Evolutionary conservation across 176 grass and related monocot genomes (phyloP).

Genomic region (Pontederia paniculata): DNA sequence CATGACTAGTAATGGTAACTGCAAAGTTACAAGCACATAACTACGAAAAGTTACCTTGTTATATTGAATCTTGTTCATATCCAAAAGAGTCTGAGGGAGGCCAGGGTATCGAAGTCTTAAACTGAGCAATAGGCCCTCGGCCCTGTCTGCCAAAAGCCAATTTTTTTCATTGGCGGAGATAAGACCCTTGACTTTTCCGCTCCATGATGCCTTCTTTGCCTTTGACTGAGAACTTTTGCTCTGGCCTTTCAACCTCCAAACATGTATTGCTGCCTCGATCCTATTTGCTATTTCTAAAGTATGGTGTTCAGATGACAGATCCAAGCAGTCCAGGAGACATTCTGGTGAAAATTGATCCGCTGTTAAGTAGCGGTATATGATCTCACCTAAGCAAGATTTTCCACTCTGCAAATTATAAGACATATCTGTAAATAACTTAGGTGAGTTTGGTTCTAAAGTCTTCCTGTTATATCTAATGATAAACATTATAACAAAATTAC

Average conservation of each 20-base stretch:
- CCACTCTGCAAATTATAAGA: constrained; percentile 55
- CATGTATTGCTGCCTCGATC: constrained; percentile 87
- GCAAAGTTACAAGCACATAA: not conserved
- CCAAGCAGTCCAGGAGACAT: constrained; percentile 82
- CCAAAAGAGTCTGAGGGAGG: constrained; percentile 73
- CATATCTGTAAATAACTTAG: not conserved
- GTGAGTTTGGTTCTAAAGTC: not conserved
- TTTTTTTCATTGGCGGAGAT: constrained; percentile 52
- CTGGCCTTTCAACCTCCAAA: constrained; percentile 75
- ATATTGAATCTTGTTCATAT: constrained; percentile 99
- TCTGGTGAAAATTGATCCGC: constrained; percentile 92
- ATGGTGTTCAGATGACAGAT: constrained; percentile 89
- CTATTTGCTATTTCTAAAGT: constrained; percentile 84
- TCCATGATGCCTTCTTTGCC: constrained; percentile 69
- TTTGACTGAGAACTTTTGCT: constrained; percentile 50
- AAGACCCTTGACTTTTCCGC: constrained; percentile 82
- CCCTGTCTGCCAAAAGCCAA: constrained; percentile 54
- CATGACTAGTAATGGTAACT: too few relatives aligned
- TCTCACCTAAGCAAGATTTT: constrained; percentile 84
- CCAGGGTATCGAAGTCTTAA: constrained; percentile 74
- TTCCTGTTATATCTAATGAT: not conserved
- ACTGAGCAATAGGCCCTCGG: constrained; percentile 74
- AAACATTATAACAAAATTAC: too few relatives aligned
- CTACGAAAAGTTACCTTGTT: constrained; percentile 61
- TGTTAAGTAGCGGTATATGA: constrained; percentile 85